Evolutionary conservation across 2,329 filamentous ascomycete genomes (phyloP).

Genomic region (Alternaria arbusti): DNA sequence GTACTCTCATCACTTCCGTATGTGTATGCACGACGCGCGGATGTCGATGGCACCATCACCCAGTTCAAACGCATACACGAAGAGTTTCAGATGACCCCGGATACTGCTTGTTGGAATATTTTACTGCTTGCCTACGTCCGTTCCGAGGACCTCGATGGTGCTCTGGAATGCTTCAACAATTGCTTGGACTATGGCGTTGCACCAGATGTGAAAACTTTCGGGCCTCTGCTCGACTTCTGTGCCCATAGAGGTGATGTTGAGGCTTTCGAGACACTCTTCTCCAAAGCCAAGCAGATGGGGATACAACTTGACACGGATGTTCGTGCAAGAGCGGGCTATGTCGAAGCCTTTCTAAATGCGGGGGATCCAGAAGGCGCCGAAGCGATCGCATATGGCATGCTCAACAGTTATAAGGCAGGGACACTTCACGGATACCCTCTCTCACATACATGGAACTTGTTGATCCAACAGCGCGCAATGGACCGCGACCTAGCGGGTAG

Average conservation of each 20-base stretch:
- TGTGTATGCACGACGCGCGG: slow-evolving; percentile 72
- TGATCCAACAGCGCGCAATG: slow-evolving; percentile 73
- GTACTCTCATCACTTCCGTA: slow-evolving; percentile 60
- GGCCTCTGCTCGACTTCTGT: slow-evolving; percentile 75
- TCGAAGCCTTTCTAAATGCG: slow-evolving; percentile 66
- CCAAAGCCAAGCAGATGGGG: slow-evolving; percentile 61
- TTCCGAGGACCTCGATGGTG: slow-evolving; percentile 70
- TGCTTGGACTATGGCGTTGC: slow-evolving; percentile 58
- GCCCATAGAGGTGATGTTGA: slow-evolving; percentile 76
- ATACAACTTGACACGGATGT: slow-evolving; percentile 30
- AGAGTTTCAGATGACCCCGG: slow-evolving; percentile 64
- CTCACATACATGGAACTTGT: slow-evolving; percentile 77
- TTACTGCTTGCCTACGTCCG: slow-evolving; percentile 74
- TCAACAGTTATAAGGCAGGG: slow-evolving; percentile 50
- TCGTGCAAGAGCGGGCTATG: slow-evolving; percentile 53
- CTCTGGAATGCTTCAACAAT: slow-evolving; percentile 67
- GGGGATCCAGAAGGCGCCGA: slow-evolving; percentile 52
- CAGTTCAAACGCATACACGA: slow-evolving; percentile 68
- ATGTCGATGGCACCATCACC: slow-evolving; percentile 64
- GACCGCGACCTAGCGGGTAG: slow-evolving; percentile 64
- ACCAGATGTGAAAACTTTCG: slow-evolving; percentile 71
- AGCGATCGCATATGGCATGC: slow-evolving; percentile 64
- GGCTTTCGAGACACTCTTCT: slow-evolving; percentile 69
- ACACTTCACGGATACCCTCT: slow-evolving; percentile 56
- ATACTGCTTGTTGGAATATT: slow-evolving; percentile 74